Evolutionary conservation across 495 filamentous ascomycete genomes (phyloP).

Genomic region (Cercophora scortea): DNA sequence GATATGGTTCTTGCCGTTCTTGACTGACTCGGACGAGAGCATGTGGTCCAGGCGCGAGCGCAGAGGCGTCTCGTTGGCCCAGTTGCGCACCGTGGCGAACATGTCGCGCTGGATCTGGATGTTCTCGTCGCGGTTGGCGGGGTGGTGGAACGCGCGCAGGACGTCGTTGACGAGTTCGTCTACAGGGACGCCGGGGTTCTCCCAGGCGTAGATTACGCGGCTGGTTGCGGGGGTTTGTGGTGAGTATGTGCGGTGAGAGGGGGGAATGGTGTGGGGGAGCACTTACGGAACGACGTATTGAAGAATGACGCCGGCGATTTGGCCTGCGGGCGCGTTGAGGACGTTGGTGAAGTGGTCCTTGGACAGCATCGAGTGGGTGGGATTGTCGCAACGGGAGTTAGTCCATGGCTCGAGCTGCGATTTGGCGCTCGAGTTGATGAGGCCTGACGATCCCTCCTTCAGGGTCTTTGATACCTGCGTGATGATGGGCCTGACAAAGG

Average conservation of each 20-base stretch:
- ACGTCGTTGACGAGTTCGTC: slow-evolving; percentile 74
- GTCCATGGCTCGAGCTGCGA: slow-evolving; percentile 91
- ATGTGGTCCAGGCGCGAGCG: slow-evolving; percentile 58
- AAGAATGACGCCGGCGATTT: slow-evolving; percentile 69
- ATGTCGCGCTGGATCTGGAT: slow-evolving; percentile 77
- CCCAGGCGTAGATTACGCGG: slow-evolving; percentile 83
- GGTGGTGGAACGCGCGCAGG: slow-evolving; percentile 78
- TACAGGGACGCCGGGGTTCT: slow-evolving; percentile 70
- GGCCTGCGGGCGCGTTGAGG: slow-evolving; percentile 79
- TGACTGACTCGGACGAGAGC: slow-evolving; percentile 74
- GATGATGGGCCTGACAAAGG: slow-evolving; percentile 86
- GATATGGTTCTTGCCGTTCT: slow-evolving; percentile 66
- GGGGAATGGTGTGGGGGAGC: neutral
- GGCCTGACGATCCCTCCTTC: slow-evolving; percentile 71
- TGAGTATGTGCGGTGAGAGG: neutral
- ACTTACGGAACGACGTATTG: slow-evolving; percentile 71
- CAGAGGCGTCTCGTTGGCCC: slow-evolving; percentile 60
- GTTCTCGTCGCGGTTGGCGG: slow-evolving; percentile 61
- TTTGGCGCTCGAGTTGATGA: slow-evolving; percentile 71
- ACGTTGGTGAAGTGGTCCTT: slow-evolving; percentile 97
- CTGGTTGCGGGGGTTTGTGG: slow-evolving; percentile 15
- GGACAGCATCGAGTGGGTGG: slow-evolving; percentile 88
- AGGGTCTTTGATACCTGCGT: slow-evolving; percentile 72
- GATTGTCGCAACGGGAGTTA: slow-evolving; percentile 75
- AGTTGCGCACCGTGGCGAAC: slow-evolving; percentile 73